Evolutionary conservation across 805 yeast genomes (phyloP), one percentile per base, ranked within the genome.

Genomic region (Yamadazyma paraphyllophila): DNA sequence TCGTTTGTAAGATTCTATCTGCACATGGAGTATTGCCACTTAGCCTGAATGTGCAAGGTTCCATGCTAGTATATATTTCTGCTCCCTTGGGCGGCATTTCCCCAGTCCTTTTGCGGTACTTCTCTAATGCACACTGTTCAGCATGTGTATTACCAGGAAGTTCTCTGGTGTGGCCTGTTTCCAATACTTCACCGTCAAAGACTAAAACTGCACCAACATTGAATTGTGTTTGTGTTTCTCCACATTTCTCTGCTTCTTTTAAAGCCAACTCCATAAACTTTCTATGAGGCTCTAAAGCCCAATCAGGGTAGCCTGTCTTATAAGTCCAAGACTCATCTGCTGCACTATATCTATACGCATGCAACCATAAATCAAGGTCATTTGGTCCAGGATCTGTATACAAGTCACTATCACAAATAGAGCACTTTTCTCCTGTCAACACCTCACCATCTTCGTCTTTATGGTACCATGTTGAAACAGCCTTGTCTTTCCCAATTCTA

Each of bases 81-180:
- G 94, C 80, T 0, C 96, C 96, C 7, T 56, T 59, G 0, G 97
- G 97, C 2, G 66, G 67, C 3, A 52, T 38, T 55, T 48, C 44
- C 9, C 69, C 70, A 1, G 65, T 61, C 32, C 64, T 55, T 6
- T 59, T 54, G 46, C 73, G 80, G 54, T 83, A 85, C 63, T 94
- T 94, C 27, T 82, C 85, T 46, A 94, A 60, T 0, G 97, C 97
- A 69, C 95, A 85, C 61, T 94, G 97, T 58, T 94, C 99, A 3
- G 99, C 99, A 62, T 92, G 99, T 0, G 99, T 92, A 63, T 92
- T 94, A 0, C 98, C 99, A 14, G 85, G 87, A 2, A 91, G 68
- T 63, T 94, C 99, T 44, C 98, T 74, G 0, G 98, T 88, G 58
- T 80, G 89, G 0, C 99, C 99, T 0, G 88, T 81, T 7, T 85